Evolutionary conservation across 306 rosid species (phyloP), one percentile per base, ranked within the genome.

Genomic region (Boehmeria nivea): DNA sequence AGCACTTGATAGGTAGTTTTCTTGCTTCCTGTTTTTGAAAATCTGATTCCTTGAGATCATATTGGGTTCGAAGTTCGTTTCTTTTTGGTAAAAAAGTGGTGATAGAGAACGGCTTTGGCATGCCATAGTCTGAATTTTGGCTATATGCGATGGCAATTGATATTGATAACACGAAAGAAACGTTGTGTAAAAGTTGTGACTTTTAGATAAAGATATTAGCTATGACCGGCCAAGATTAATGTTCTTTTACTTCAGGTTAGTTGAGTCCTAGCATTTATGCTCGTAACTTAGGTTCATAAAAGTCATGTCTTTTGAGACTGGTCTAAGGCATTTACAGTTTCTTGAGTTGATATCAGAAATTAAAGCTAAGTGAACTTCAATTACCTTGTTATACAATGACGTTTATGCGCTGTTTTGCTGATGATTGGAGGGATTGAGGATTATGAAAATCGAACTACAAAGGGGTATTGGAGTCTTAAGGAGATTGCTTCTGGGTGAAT

Each of bases 1-100:
- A 84, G 76, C 95, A 91, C 68, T 81, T 87, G 72, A 83, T 78
- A 82, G 96, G 98, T 91, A 71, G 45, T 31, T 12, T 23, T 20
- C 6, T 14, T 62, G 15, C 17, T 57, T 55, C 46, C 18, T 43
- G 9, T 20, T 2, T 36, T 14, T 9, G 12, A 27, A 8, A 15
- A 51, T 19, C 21, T 22, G 18, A 12, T 23, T 50, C 3, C 54
- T 11, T 24, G 16, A 49, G 54, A 27, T 48, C 19, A 13, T 14
- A 6, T 16, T 46, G 53, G 26, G 15, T 22, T 21, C 9, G 13
- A 26, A 18, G 24, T 24, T 1, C 3, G 22, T 3, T 18, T 57
- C 8, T 54, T 66, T 48, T 17, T 45, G 18, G 13, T 44, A 17
- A 55, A 16, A 43, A 37, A 13, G 18, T 31, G 18, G 34, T 20